Conservation (phyloP, 2,329 filamentous ascomycete genomes). For the Penicillium sp. region DNA sequence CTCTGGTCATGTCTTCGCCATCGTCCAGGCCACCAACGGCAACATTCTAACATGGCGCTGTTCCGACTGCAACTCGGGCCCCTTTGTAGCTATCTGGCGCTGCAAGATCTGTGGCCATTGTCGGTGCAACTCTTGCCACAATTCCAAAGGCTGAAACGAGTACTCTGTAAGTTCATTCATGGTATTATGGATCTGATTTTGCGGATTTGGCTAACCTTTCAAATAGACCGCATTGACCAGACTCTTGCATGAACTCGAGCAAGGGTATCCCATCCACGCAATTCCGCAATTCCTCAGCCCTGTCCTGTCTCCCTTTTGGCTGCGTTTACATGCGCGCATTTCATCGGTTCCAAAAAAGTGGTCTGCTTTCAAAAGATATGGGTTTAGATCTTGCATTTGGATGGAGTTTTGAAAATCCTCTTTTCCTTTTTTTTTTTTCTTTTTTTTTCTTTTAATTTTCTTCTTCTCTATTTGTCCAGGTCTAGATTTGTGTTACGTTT, state of each 20-base stretch:
- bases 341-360: conserved; percentile 13
- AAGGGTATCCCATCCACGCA: conserved; percentile 13
- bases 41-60: conserved; percentile 44
- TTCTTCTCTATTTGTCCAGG: not conserved
- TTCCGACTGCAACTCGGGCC: conserved; percentile 41
- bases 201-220: not conserved
- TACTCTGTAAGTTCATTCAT: not conserved
- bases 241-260: conserved; percentile 11
- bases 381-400: conserved; percentile 15
- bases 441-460: not conserved
- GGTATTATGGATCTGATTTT: not conserved
- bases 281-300: not conserved
- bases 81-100: conserved; percentile 41
- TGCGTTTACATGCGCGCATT: conserved; percentile 16
- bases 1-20: conserved; percentile 37
- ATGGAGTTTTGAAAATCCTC: conserved; percentile 3
- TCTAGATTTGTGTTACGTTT: not conserved
- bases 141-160: conserved; percentile 27
- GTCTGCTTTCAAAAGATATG: conserved; percentile 7
- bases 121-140: conserved; percentile 41
- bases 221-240: conserved; percentile 2
- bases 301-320: conserved; percentile 3
- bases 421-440: not conserved
- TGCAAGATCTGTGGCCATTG: conserved; percentile 43
- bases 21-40: conserved; percentile 40